Evolutionary conservation across 1,284 basidiomycete species (phyloP).

Genomic region (Cutaneotrichosporon sp.): DNA sequence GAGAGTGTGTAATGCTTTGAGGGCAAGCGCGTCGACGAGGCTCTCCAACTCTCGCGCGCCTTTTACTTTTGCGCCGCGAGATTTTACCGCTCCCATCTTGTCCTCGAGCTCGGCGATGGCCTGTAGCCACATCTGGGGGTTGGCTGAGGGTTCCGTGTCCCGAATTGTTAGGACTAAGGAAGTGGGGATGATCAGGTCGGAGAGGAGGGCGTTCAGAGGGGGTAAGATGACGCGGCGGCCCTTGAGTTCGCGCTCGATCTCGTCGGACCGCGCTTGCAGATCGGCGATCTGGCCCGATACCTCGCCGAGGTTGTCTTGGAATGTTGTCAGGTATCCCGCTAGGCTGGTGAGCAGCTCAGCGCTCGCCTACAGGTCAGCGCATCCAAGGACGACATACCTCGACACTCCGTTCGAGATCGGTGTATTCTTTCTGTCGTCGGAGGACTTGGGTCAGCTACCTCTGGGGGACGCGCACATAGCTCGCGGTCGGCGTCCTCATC

Average conservation of each 20-base stretch:
- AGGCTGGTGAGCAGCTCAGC: constrained; percentile 73
- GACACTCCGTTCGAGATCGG: constrained; percentile 44
- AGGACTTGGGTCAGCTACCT: constrained; percentile 34
- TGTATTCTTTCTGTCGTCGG: constrained; percentile 38
- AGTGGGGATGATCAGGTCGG: constrained; percentile 79
- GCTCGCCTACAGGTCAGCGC: constrained; percentile 38
- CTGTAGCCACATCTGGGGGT: constrained; percentile 72
- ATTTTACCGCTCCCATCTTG: constrained; percentile 66
- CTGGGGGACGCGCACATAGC: constrained; percentile 34
- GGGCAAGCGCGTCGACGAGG: constrained; percentile 77
- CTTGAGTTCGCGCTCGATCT: constrained; percentile 81
- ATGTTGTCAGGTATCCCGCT: constrained; percentile 86
- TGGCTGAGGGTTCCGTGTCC: constrained; percentile 69
- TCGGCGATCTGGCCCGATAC: constrained; percentile 95
- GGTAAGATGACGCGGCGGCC: constrained; percentile 82
- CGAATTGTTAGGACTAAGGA: constrained; percentile 73
- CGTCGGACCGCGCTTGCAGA: constrained; percentile 81
- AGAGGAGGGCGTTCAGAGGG: constrained; percentile 74
- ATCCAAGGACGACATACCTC: constrained; percentile 29
- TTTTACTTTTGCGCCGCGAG: constrained; percentile 66
- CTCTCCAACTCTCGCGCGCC: constrained; percentile 78
- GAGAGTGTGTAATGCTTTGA: constrained; percentile 83
- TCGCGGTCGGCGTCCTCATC: constrained; percentile 32
- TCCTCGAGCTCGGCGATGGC: constrained; percentile 76
- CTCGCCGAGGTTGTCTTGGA: constrained; percentile 86